These are phyloP conservation scores for Lophiotrema nucula DNA, from an alignment of 495 filamentous ascomycete genomes.

Conservation along the genomic window DNA sequence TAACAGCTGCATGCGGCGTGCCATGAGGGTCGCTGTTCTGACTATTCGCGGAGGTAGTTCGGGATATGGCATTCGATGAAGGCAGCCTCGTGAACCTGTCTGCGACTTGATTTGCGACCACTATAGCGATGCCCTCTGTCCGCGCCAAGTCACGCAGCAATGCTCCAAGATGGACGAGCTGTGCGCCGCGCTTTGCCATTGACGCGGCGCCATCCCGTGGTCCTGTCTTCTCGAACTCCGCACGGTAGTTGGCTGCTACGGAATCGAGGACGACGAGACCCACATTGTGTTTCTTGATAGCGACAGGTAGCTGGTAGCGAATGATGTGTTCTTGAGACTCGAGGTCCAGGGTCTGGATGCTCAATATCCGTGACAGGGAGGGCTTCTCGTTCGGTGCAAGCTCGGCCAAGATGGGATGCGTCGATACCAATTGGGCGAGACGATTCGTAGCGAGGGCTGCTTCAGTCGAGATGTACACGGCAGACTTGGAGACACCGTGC, in stretches of 20 bases:
- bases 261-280: constrained; percentile 85
- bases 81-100: constrained; percentile 63
- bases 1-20: not conserved
- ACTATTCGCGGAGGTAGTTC: constrained; percentile 27
- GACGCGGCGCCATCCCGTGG: constrained; percentile 37
- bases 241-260: constrained; percentile 90
- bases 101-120: constrained; percentile 93
- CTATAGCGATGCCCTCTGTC: constrained; percentile 72
- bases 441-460: constrained; percentile 76
- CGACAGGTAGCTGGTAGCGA: constrained; percentile 82
- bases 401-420: constrained; percentile 57
- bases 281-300: constrained; percentile 69
- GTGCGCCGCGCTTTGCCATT: constrained; percentile 61
- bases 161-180: constrained; percentile 75
- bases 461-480: constrained; percentile 96
- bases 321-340: constrained; percentile 96
- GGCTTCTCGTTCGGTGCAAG: constrained; percentile 53
- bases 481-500: constrained; percentile 63
- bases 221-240: constrained; percentile 68
- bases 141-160: constrained; percentile 72
- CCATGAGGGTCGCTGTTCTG: constrained; percentile 1
- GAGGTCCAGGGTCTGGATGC: constrained; percentile 83
- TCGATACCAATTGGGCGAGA: constrained; percentile 71
- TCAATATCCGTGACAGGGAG: constrained; percentile 67
- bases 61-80: constrained; percentile 12